Evolutionary conservation across 2,329 filamentous ascomycete genomes (phyloP), one percentile per base, ranked within the genome.

Genomic region (Thielaviopsis ethacetica): DNA sequence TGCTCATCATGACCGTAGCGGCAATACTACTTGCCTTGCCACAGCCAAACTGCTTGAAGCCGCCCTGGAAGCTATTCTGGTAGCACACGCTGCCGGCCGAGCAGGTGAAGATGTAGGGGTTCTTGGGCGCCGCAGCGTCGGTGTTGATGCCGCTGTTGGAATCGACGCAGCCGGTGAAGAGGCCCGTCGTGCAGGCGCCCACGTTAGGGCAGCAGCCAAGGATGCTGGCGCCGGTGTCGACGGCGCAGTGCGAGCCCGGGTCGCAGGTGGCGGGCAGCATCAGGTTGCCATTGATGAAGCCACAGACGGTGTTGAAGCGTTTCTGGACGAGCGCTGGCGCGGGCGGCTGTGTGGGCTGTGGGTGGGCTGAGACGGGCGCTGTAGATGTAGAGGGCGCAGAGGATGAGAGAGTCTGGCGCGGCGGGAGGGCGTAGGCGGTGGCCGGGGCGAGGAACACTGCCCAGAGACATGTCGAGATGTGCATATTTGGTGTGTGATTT

Each of bases 291-390:
- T 74, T 75, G 64, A 83, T 72, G 67, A 75, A 83, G 50, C 80
- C 80, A 64, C 80, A 82, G 59, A 83, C 66, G 17, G 79, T 82
- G 67, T 93, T 4, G 90, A 96, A 68, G 70, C 95, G 38, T 90
- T 89, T 0, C 73, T 95, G 0, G 87, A 96, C 67, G 85, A 86
- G 68, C 90, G 90, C 24, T 85, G 81, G 55, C 22, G 44, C 22
- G 24, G 64, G 68, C 41, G 74, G 73, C 27, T 57, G 44, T 57
- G 72, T 69, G 57, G 65, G 70, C 19, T 67, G 66, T 24, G 66
- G 66, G 55, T 75, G 60, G 1, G 71, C 67, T 59, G 67, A 65
- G 22, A 19, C 24, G 3, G 24, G 3, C 6, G 24, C 24, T 26
- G 6, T 55, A 30, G 34, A 22, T 30, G n/a, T 9, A 34, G 30